Evolutionary conservation across 805 yeast species (phyloP).

Genomic region (Maudiozyma serrabonitensis): DNA sequence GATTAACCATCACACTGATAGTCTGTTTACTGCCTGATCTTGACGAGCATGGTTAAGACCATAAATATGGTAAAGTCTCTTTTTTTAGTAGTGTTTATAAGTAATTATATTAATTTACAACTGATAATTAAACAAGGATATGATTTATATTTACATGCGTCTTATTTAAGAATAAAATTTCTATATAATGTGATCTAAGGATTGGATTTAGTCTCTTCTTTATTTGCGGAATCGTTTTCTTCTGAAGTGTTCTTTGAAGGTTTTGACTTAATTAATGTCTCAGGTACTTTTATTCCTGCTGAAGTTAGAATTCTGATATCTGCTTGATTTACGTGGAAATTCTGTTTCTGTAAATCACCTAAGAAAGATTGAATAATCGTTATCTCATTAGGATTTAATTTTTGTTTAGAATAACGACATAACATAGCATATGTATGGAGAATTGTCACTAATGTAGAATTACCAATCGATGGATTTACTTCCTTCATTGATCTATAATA

Average conservation of each 20-base stretch:
- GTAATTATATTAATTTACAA: too few relatives aligned
- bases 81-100: too few relatives aligned
- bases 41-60: too few relatives aligned
- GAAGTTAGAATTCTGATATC: constrained; percentile 1
- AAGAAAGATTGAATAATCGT: background rate
- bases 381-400: background rate
- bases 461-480: constrained; percentile 8
- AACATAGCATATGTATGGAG: background rate
- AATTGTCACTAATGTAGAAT: constrained; percentile 6
- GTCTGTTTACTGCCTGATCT: too few relatives aligned
- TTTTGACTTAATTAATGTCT: background rate
- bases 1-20: too few relatives aligned
- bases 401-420: background rate
- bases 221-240: background rate
- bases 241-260: background rate
- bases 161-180: background rate
- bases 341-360: background rate
- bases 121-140: too few relatives aligned
- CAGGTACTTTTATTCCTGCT: background rate
- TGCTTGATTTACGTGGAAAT: constrained; percentile 1
- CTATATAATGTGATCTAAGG: background rate
- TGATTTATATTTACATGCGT: background rate
- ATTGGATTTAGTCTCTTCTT: background rate
- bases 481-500: constrained; percentile 14
- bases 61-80: too few relatives aligned